Percentiles rank a stretch among this genome's conserved stretches.
Conservation (phyloP, 2,329 filamentous ascomycete genomes). For the Trichophaea hybrida region DNA sequence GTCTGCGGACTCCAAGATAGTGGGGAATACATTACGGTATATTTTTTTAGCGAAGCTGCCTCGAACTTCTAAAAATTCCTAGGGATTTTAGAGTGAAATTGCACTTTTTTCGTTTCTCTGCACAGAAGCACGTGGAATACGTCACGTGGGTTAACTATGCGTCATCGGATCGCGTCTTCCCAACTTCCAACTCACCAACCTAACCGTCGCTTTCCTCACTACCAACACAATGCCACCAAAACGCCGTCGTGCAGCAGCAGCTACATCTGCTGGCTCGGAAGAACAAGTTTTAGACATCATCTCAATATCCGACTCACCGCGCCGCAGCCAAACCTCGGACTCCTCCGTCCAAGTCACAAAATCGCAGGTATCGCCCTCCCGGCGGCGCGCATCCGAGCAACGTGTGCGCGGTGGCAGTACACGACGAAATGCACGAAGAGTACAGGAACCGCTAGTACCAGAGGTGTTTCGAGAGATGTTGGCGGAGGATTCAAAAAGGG, state of each 20-base stretch:
- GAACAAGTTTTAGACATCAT: not conserved
- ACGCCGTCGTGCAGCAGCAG: not conserved
- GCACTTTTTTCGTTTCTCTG: no score
- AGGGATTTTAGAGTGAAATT: no score
- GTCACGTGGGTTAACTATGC: not conserved
- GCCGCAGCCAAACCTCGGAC: not conserved
- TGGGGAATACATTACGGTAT: no score
- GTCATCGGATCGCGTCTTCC: constrained; percentile 1
- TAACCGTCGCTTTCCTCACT: not conserved
- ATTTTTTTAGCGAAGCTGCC: no score
- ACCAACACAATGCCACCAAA: not conserved
- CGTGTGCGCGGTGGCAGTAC: not conserved
- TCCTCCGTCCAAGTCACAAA: not conserved
- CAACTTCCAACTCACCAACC: not conserved
- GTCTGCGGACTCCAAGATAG: no score
- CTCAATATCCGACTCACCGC: not conserved
- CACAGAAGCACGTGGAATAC: no score
- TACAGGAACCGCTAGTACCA: not conserved
- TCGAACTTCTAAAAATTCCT: no score
- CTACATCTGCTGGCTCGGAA: no score
- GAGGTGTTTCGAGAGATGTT: constrained; percentile 12
- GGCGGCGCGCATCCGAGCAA: not conserved
- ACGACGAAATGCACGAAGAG: not conserved
- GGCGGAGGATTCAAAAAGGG: constrained; percentile 15
- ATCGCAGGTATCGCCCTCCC: not conserved